A percentile compares a stretch with the other conserved stretches of the same genome.
These are phyloP conservation scores for Moesziomyces aphidis DNA, from an alignment of 1,284 basidiomycete species.

Conservation along the genomic window DNA sequence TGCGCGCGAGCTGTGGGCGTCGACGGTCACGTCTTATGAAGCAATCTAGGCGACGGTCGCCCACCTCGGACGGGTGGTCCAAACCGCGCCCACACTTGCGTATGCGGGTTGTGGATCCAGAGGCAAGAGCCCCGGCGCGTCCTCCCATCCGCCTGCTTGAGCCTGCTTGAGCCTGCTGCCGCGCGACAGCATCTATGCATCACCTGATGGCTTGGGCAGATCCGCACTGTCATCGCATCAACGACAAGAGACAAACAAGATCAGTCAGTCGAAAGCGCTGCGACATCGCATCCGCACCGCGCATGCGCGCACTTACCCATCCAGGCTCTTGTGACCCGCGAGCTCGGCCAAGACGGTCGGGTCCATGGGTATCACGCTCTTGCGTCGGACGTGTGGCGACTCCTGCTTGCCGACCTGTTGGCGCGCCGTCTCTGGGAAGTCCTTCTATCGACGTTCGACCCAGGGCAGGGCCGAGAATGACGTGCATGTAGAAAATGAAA, in stretches of 20 bases:
- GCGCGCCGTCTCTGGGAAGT: conserved; percentile 53
- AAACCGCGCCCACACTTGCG: too few species aligned
- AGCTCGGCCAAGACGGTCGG: conserved; percentile 68
- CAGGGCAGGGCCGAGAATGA: neutral
- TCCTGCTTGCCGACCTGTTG: conserved; percentile 47
- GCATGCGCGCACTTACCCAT: conserved; percentile 28
- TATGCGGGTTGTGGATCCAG: too few species aligned
- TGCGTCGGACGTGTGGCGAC: conserved; percentile 62
- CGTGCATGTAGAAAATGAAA: neutral
- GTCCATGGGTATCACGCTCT: conserved; percentile 69
- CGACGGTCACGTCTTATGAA: too few species aligned
- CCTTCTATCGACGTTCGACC: conserved; percentile 21
- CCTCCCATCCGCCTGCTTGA: too few species aligned
- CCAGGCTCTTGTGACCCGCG: conserved; percentile 65
- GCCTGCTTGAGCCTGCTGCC: neutral
- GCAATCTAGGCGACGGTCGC: neutral
- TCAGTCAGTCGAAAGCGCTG: neutral
- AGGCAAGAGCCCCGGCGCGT: too few species aligned
- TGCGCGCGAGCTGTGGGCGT: too few species aligned
- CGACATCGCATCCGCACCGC: too few species aligned
- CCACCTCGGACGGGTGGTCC: too few species aligned
- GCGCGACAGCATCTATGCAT: conserved; percentile 19
- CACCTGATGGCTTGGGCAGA: conserved; percentile 28
- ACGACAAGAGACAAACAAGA: neutral
- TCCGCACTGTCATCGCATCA: conserved; percentile 12